Evolutionary conservation across 2,329 filamentous ascomycete genomes (phyloP), one percentile per base, ranked within the genome.

Genomic region (Xylariomycetidae sp.): DNA sequence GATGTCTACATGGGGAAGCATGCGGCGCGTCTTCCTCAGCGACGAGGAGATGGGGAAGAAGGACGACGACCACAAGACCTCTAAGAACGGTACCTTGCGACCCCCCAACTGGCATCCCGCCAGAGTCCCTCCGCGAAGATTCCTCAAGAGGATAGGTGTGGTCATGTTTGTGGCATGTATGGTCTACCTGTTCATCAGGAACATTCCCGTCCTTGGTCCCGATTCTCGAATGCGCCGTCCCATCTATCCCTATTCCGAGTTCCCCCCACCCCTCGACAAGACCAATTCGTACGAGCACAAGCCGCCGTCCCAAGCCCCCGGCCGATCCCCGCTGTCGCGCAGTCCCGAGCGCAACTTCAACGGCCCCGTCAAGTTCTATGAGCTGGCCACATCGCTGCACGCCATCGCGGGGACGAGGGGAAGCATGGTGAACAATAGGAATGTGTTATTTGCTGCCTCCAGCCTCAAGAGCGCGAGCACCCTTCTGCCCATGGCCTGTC

Each of bases 401-500:
- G 69, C 66, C 10, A 75, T 82, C 27, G 56, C 67, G 6, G 64
- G 59, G 14, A 78, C 75, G 0, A 63, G 64, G 16, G 80, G 80
- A 4, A 58, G 61, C 30, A 63, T 64, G 33, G 42, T 54, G 19
- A 54, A 62, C 23, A 86, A 85, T 51, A 74, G 74, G 31, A 88
- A 88, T 50, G 72, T 95, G 12, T 59, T 96, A 3, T 95, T 95
- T 54, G 82, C 81, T 4, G 80, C 85, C 4, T 81, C 85, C 0
- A 88, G 73, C 40, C 61, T 94, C 31, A 75, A 75, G 56, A 92
- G 86, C 53, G 77, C 80, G 12, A 74, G 85, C 0, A 73, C 74
- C 19, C 57, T 96, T 33, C 64, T 95, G 19, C 88, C 88, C 1
- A 68, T 95, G 53, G 87, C 89, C 5, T 97, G 92, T 58, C 77